Percentiles rank a stretch among this genome's conserved stretches.
These are phyloP conservation scores for Agrocybe pediades DNA, from an alignment of 768 basidiomycete genomes.

Conservation along the genomic window DNA sequence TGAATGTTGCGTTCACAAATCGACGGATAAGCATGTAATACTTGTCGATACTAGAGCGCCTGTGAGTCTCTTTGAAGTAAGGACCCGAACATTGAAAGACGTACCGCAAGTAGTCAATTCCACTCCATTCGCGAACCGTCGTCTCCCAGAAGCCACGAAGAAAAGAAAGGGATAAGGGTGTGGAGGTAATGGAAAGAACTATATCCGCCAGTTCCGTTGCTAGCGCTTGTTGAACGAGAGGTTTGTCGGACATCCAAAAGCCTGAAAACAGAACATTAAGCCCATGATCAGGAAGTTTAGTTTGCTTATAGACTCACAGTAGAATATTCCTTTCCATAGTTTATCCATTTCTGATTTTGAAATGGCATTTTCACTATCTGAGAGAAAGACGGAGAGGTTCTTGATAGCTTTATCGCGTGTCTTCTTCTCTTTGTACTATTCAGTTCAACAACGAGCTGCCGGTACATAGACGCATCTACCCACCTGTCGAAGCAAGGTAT, in stretches of 20 bases:
- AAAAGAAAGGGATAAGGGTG: constrained; percentile 68
- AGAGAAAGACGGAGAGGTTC: constrained; percentile 77
- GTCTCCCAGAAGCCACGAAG: constrained; percentile 90
- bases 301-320: no score
- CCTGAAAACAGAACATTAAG: constrained; percentile 35
- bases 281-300: no score
- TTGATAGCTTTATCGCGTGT: constrained; percentile 90
- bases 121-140: constrained; percentile 90
- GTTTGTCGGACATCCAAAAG: constrained; percentile 99
- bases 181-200: constrained; percentile 64
- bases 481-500: constrained; percentile 90
- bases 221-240: constrained; percentile 90
- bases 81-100: constrained; percentile 19
- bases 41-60: constrained; percentile 80
- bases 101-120: constrained; percentile 88
- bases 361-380: constrained; percentile 61
- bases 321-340: constrained; percentile 98
- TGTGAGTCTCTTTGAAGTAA: constrained; percentile 4
- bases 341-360: constrained; percentile 82
- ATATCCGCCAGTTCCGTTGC: constrained; percentile 85
- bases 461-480: constrained; percentile 21
- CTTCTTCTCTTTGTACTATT: constrained; percentile 71
- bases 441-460: background rate
- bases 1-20: constrained; percentile 85
- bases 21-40: constrained; percentile 93